Evolutionary conservation across 2,329 filamentous ascomycete genomes (phyloP), one percentile per base, ranked within the genome.

Genomic region (Cladophialophora exuberans): DNA sequence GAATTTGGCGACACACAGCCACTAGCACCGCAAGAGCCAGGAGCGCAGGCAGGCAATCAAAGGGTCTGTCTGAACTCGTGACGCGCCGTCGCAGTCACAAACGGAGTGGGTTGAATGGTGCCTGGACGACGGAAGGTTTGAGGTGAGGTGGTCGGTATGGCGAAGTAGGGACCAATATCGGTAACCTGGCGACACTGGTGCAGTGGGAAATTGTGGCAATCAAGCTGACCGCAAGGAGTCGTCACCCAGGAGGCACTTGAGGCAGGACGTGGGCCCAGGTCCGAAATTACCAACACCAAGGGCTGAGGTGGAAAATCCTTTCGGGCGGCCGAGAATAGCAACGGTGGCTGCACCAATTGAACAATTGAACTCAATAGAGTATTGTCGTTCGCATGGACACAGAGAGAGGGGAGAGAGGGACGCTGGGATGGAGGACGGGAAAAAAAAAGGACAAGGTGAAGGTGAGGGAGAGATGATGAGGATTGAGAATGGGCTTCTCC

Each of bases 151-250:
- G 52, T 50, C 43, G 54, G 43, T 56, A 56, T 53, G 52, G 57
- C 57, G 54, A 55, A 60, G 57, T 46, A 57, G 35, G 46, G n/a
- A 50, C 54, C 54, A 58, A 54, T 54, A 43, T 56, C 52, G 52
- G 58, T 61, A 61, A 55, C 58, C 58, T 61, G 58, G 58, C 55
- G 58, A 56, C 57, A 46, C 38, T 61, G 57, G 57, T 60, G 51
- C 52, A 48, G 52, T 54, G 53, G 62, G 60, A 64, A 64, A 62
- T 64, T 62, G 60, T 62, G 60, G 62, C 56, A 64, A 64, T 64
- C 60, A 63, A 57, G 56, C 56, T 58, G 61, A 55, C 56, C 54
- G 59, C 50, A 61, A 59, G 59, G 56, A 61, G 59, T 61, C 56
- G 54, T 59, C 56, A 62, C 52, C 54, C 47, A 49, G 41, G 47